phyloP scores from a whole-genome alignment of 345 rosid species.

The Camelina hispida region DNA sequence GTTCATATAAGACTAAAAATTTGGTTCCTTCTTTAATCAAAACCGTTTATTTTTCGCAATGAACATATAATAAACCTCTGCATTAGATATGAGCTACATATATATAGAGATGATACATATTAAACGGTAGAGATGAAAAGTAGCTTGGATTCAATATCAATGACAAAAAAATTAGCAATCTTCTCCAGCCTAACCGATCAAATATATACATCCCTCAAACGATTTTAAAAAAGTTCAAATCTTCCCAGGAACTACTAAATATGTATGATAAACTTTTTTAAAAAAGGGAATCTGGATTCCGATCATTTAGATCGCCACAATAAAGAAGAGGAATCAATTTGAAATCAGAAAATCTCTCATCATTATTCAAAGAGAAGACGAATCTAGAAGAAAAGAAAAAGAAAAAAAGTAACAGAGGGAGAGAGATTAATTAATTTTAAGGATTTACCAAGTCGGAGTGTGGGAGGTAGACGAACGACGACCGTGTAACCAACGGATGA shows the following conservation, averaged over 20 bases:
- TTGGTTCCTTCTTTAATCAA: neutral
- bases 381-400: neutral
- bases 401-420: neutral
- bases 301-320: slow-evolving; percentile 21
- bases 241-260: too few species aligned
- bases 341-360: slow-evolving; percentile 11
- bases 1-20: neutral
- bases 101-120: neutral
- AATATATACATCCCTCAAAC: neutral
- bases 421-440: neutral
- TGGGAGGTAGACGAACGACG: slow-evolving; percentile 27
- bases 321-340: neutral
- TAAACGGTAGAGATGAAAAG: neutral
- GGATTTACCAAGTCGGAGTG: slow-evolving; percentile 39
- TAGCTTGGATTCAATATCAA: neutral
- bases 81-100: neutral
- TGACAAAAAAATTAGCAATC: neutral
- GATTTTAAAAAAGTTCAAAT: too few species aligned
- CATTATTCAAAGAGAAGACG: neutral
- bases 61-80: neutral
- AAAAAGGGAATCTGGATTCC: slow-evolving; percentile 3
- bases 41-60: neutral
- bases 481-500: slow-evolving; percentile 1
- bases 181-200: neutral
- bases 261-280: too few species aligned